Evolutionary conservation across 768 basidiomycete genomes (phyloP), one percentile per base, ranked within the genome.

Genomic region (Leucosporidium scottii): DNA sequence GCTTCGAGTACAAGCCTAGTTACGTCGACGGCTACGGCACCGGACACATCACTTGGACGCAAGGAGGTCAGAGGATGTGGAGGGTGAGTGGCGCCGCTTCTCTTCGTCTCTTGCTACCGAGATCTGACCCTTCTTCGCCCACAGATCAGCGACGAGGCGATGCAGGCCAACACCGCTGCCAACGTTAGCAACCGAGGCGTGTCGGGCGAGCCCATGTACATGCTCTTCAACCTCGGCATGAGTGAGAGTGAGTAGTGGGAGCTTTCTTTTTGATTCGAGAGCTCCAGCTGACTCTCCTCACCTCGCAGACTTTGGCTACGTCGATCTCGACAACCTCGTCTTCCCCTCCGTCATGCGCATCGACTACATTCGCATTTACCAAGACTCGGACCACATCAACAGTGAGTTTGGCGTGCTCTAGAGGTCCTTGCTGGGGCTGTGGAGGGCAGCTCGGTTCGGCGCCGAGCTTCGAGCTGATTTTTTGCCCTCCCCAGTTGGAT

Each of bases 301-400:
- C 10, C 3, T 23, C 36, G 27, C 59, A 49, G 27, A 48, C 39
- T 60, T 59, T 15, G 18, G 20, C 5, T 34, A 23, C 51, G 60
- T 73, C 57, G 87, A 96, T 79, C 81, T 90, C 59, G 78, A 83
- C 23, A 81, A 87, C 66, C 80, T 94, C 27, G 80, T 79, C 23
- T 92, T 90, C 79, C 91, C 92, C 12, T 44, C 65, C 48, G 84
- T 85, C 72, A 86, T 96, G 89, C 81, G 80, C 58, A 81, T 94
- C 51, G 91, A 96, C 76, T 96, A 87, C 80, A 85, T 97, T 63
- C 85, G 93, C 28, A 89, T 98, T 12, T 98, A 96, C 78, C 93
- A 96, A 85, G 85, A 4, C 80, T 82, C 74, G 78, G 84, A 60
- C n/a, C 47, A 55, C 51, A 60, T 66, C 59, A 56, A 87, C 44